A percentile compares a stretch with the other conserved stretches of the same genome.
Evolutionary conservation across 1,284 basidiomycete species (phyloP).

Genomic region (Malassezia equina): DNA sequence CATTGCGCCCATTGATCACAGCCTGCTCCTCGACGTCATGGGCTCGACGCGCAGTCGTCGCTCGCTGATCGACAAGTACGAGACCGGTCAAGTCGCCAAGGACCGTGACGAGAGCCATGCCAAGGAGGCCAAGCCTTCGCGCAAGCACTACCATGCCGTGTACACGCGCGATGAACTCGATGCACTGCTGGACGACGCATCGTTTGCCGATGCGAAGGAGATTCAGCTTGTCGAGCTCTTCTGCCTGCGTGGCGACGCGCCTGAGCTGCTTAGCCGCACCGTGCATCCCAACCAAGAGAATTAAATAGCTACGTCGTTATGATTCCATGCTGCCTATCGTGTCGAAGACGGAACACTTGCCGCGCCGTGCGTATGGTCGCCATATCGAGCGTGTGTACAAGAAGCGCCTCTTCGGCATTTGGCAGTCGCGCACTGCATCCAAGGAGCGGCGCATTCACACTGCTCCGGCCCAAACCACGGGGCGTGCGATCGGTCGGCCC

Average conservation of each 20-base stretch:
- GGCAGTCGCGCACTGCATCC: conserved; percentile 25
- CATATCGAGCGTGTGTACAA: conserved; percentile 30
- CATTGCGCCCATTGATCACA: conserved; percentile 28
- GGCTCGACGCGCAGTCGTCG: conserved; percentile 46
- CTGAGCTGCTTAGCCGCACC: background rate
- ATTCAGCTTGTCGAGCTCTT: conserved; percentile 7
- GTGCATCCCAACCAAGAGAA: background rate
- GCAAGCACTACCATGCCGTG: conserved; percentile 59
- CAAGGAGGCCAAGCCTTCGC: conserved; percentile 52
- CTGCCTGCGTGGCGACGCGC: conserved; percentile 1
- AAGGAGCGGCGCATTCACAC: conserved; percentile 33
- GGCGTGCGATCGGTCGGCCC: conserved; percentile 19
- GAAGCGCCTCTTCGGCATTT: conserved; percentile 25
- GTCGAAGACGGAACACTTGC: conserved; percentile 2
- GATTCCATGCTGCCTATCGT: background rate
- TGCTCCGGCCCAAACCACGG: conserved; percentile 33
- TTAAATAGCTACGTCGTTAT: background rate
- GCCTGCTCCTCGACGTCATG: conserved; percentile 27
- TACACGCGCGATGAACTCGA: conserved; percentile 59
- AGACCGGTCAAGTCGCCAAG: background rate
- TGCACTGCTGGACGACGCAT: conserved; percentile 54
- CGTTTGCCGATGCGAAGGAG: background rate
- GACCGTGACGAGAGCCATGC: conserved; percentile 23
- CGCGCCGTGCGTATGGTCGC: conserved; percentile 19
- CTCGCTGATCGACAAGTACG: conserved; percentile 24